Evolutionary conservation across 2,329 filamentous ascomycete species (phyloP), one percentile per base, ranked within the genome.

Genomic region (Neopestalotiopsis sp.): DNA sequence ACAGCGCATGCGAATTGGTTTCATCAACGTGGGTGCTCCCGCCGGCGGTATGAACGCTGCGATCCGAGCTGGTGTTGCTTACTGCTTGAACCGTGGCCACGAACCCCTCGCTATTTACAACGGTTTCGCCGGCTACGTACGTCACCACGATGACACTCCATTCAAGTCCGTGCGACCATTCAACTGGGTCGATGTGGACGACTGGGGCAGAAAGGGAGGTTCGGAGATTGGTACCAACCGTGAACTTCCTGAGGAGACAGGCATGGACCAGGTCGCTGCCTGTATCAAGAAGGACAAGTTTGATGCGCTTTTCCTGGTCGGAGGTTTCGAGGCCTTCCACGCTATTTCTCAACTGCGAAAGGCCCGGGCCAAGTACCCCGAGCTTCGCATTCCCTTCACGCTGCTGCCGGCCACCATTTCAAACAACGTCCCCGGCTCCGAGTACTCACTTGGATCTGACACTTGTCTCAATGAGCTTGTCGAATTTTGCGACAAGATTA

Each of bases 41-140:
- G 96, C 96, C 38, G 96, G 96, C 80, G 96, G 96, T 76, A 98
- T 99, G 93, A 99, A 99, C 81, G 95, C 95, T 34, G 96, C 96
- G 57, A 96, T 97, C 24, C 91, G 96, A 74, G 95, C 94, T 38
- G 95, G 94, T 14, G 95, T 98, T 20, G 94, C 94, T 40, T 98
- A 98, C 85, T 98, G 95, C 79, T 81, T 97, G 69, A 92, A 93
- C 59, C 90, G 94, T 69, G 96, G 96, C n/a, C 96, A 99, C 80
- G 94, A 94, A 66, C 93, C 96, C 4, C 81, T 98, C 75, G 95
- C 94, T 20, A 94, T 99, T 68, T 93, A 98, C 83, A 99, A 99
- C 76, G 96, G 96, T 32, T 99, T 99, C 81, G 94, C 96, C 40
- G 96, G 96, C 17, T 91, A 99, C 68, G 92, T 94, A 67, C 90